A percentile compares a stretch with the other conserved stretches of the same genome.
Evolutionary conservation across 2,329 filamentous ascomycete species (phyloP).

Genomic region (Tolypocladium ophioglossoides): DNA sequence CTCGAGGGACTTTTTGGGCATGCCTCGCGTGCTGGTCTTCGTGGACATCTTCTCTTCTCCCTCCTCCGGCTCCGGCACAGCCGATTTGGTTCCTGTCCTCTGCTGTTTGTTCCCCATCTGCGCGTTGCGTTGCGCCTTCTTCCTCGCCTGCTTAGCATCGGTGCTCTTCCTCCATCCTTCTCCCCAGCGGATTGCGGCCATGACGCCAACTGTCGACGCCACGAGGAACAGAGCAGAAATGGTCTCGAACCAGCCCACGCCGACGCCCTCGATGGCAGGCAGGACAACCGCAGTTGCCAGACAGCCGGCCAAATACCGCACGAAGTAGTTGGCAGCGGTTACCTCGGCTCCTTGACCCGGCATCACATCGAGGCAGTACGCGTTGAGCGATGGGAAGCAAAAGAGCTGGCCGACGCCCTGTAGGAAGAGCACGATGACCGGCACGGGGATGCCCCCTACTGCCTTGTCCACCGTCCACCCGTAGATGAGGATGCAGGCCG

Average conservation of each 20-base stretch:
- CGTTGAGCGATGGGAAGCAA: conserved; percentile 66
- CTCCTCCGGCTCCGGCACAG: background rate
- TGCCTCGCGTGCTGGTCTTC: background rate
- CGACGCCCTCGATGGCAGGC: conserved; percentile 62
- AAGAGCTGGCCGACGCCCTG: conserved; percentile 67
- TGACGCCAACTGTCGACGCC: conserved; percentile 22
- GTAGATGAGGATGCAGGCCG: conserved; percentile 54
- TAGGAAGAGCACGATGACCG: conserved; percentile 62
- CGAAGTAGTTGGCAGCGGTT: conserved; percentile 69
- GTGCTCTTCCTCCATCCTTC: conserved; percentile 26
- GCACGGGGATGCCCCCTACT: conserved; percentile 44
- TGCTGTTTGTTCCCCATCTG: background rate
- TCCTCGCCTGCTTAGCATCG: conserved; percentile 12
- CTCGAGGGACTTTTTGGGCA: no score
- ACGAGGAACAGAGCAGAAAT: conserved; percentile 35
- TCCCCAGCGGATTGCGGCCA: conserved; percentile 28
- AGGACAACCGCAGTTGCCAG: conserved; percentile 60
- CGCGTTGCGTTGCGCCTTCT: background rate
- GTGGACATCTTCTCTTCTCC: background rate
- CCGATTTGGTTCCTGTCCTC: background rate
- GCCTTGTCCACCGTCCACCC: conserved; percentile 39
- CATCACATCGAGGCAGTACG: conserved; percentile 78
- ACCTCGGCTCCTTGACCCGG: conserved; percentile 58
- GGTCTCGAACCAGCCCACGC: conserved; percentile 74
- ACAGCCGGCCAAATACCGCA: conserved; percentile 66